Base-by-base conservation (phyloP, 768 basidiomycete genomes). In the Phlegmacium glaucopus region DNA sequence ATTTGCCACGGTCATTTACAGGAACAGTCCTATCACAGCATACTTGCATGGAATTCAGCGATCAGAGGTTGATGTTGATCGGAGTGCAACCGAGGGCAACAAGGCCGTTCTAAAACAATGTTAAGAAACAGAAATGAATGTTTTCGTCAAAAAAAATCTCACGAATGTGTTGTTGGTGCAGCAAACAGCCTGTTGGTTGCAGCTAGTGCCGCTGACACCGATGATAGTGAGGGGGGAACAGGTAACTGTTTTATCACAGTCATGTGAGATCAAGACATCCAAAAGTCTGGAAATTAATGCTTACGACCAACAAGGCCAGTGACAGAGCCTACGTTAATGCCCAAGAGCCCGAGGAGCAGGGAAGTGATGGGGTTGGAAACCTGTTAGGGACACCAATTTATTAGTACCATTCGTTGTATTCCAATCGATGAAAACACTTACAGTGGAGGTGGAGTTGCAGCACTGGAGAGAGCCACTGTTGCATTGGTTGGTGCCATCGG, bases 181-280 rank as follows among this genome's bases (percentile, higher is more conserved):
- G 56, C 66, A 67, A 36, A 64, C 64, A 22, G 62, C 56, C 39
- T 67, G 61, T 12, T 54, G 53, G 32, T 48, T 35, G 56, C 61
- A 64, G n/a, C 54, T 54, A 39, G 34, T 56, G 18, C 63, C 56
- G 8, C 50, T 50, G 35, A 47, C 43, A 8, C 65, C 65, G 43
- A 66, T 45, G 44, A 64, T 47, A n/a, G n/a, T n/a, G n/a, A n/a
- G n/a, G 22, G 68, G 68, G 36, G 54, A 56, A 59, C 68, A 70
- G 45, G 44, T 61, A 9, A 69, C 55, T 58, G 17, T 27, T 4
- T 18, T 45, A 18, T 39, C 15, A n/a, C n/a, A 32, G 22, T 12
- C 50, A n/a, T n/a, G 10, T 54, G 13, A 49, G 37, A 52, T 10
- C n/a, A 4, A 17, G 30, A n/a, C 2, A 5, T 12, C 18, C 15